phyloP scores from a whole-genome alignment of 768 basidiomycete genomes.

The Mycena leptocephala region DNA sequence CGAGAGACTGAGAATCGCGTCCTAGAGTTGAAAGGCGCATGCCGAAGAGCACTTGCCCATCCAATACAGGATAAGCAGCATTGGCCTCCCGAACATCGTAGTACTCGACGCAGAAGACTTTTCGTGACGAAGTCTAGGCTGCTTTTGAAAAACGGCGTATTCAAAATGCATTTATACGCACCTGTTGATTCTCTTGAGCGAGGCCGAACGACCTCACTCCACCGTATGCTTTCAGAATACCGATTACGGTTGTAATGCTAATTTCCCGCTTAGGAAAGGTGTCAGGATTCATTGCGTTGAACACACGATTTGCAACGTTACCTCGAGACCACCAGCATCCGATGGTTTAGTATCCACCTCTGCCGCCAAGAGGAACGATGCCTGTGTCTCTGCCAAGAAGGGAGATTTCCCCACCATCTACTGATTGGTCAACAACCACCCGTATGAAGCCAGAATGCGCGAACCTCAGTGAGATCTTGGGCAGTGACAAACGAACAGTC shows the following conservation, averaged over 20 bases:
- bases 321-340: background rate
- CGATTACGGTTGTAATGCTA: constrained; percentile 20
- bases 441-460: constrained; percentile 29
- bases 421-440: constrained; percentile 11
- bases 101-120: constrained; percentile 75
- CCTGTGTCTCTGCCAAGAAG: constrained; percentile 69
- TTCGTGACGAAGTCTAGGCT: constrained; percentile 35
- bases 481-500: constrained; percentile 63
- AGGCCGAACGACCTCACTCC: constrained; percentile 26
- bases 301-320: background rate
- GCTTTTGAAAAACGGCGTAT: background rate
- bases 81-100: constrained; percentile 76
- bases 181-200: constrained; percentile 25
- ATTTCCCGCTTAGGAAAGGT: constrained; percentile 15
- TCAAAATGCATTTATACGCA: background rate
- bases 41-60: constrained; percentile 67
- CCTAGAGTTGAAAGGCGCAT: constrained; percentile 65
- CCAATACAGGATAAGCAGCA: constrained; percentile 65
- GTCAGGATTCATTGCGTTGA: background rate
- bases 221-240: constrained; percentile 28
- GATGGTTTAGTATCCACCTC: constrained; percentile 29
- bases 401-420: constrained; percentile 72
- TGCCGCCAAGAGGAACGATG: constrained; percentile 66
- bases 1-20: constrained; percentile 43
- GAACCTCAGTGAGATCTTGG: constrained; percentile 63